phyloP scores from a whole-genome alignment of 345 rosid species.

The Citrus reticulata region DNA sequence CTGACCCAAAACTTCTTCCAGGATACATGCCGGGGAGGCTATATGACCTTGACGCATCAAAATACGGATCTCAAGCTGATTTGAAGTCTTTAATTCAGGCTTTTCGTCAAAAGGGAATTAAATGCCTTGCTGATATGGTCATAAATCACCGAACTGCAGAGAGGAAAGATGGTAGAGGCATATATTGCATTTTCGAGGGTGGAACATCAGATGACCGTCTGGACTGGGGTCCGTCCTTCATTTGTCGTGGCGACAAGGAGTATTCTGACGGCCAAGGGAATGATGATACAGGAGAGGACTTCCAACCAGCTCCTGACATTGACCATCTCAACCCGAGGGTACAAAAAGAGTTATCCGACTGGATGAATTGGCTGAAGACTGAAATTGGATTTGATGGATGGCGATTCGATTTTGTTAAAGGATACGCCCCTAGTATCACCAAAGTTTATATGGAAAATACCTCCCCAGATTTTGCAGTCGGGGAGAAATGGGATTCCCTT shows the following conservation, averaged over 20 bases:
- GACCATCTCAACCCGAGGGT: conserved; percentile 75
- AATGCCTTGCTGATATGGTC: conserved; percentile 76
- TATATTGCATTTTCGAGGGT: conserved; percentile 73
- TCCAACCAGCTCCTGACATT: conserved; percentile 64
- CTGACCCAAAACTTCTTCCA: conserved; percentile 8
- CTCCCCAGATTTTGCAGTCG: conserved; percentile 68
- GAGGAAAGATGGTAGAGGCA: conserved; percentile 59
- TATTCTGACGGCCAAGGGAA: conserved; percentile 69
- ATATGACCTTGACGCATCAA: conserved; percentile 69
- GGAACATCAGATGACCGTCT: conserved; percentile 13
- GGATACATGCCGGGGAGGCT: conserved; percentile 93
- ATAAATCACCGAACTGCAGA: conserved; percentile 85
- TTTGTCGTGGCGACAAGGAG: conserved; percentile 47
- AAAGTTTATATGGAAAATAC: conserved; percentile 54
- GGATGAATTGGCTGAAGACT: conserved; percentile 90
- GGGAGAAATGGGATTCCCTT: conserved; percentile 72
- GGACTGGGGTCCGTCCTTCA: conserved; percentile 81
- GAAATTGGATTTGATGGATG: conserved; percentile 78
- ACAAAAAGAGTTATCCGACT: conserved; percentile 67
- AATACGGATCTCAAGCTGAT: conserved; percentile 57
- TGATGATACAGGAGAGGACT: conserved; percentile 57
- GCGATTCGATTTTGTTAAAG: conserved; percentile 71
- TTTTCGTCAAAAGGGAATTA: conserved; percentile 52
- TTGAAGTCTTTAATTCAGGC: conserved; percentile 51
- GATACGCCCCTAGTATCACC: conserved; percentile 59